Evolutionary conservation across 768 basidiomycete genomes (phyloP).

Genomic region (Lepiota venenata): DNA sequence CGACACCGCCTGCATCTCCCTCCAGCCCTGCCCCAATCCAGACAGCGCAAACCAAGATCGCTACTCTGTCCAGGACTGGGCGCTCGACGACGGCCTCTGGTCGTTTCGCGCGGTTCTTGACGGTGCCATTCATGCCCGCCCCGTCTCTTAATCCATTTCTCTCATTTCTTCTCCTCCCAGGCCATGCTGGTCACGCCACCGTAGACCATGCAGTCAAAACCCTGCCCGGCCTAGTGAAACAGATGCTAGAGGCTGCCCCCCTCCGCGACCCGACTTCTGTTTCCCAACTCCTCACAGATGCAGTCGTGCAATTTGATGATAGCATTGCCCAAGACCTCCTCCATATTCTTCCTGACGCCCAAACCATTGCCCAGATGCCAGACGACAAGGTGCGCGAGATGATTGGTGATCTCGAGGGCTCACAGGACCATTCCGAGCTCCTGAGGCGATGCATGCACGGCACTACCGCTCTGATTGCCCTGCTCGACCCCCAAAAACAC

Average conservation of each 20-base stretch:
- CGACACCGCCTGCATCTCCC: slow-evolving; percentile 36
- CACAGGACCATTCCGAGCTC: slow-evolving; percentile 16
- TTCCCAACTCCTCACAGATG: slow-evolving; percentile 27
- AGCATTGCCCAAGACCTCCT: slow-evolving; percentile 32
- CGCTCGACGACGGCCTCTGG: slow-evolving; percentile 36
- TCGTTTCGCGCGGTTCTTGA: slow-evolving; percentile 46
- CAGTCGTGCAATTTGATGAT: slow-evolving; percentile 37
- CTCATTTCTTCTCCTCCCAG: slow-evolving; percentile 18
- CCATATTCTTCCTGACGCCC: slow-evolving; percentile 38
- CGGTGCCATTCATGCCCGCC: slow-evolving; percentile 23
- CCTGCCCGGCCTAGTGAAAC: slow-evolving; percentile 30
- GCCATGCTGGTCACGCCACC: slow-evolving; percentile 45
- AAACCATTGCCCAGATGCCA: slow-evolving; percentile 27
- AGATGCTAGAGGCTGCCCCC: slow-evolving; percentile 17
- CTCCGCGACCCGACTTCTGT: slow-evolving; percentile 20
- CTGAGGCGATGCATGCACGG: slow-evolving; percentile 49
- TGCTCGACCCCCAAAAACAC: slow-evolving; percentile 37
- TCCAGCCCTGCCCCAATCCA: slow-evolving; percentile 45
- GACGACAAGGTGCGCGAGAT: slow-evolving; percentile 36
- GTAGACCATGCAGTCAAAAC: slow-evolving; percentile 34
- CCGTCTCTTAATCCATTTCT: not conserved
- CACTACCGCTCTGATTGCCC: slow-evolving; percentile 44
- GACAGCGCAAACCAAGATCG: slow-evolving; percentile 44
- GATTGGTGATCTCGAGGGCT: slow-evolving; percentile 36
- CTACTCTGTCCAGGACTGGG: slow-evolving; percentile 37